Evolutionary conservation across 331 rosid genomes (phyloP).

Genomic region (Ulmus americana): DNA sequence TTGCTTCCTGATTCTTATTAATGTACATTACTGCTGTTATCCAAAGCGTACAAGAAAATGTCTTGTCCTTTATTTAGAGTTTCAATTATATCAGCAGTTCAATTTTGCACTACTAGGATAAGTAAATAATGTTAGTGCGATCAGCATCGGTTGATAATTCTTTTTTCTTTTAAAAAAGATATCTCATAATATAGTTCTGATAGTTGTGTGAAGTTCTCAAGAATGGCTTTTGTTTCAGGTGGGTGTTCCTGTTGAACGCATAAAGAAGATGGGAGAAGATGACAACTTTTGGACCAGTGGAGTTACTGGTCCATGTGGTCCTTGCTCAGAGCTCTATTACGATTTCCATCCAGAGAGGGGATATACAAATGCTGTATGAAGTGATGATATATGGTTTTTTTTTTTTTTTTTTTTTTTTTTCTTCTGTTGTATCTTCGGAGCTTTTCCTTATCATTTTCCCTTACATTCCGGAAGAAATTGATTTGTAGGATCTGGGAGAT

Average conservation of each 20-base stretch:
- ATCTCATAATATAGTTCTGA: neutral
- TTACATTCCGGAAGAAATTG: slow-evolving; percentile 18
- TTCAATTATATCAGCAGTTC: neutral
- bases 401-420: slow-evolving; percentile 2
- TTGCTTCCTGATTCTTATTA: neutral
- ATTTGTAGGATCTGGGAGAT: slow-evolving; percentile 71
- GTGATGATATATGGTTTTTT: neutral
- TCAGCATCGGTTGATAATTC: neutral
- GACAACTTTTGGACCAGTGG: slow-evolving; percentile 97
- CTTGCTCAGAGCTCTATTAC: slow-evolving; percentile 91
- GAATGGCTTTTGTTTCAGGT: slow-evolving; percentile 42
- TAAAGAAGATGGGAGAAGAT: slow-evolving; percentile 83
- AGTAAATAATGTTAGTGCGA: neutral
- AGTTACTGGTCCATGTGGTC: slow-evolving; percentile 85
- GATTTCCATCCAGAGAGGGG: slow-evolving; percentile 89
- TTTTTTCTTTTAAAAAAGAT: neutral
- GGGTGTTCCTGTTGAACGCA: slow-evolving; percentile 73
- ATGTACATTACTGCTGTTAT: neutral
- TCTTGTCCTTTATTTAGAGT: neutral
- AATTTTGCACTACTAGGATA: neutral
- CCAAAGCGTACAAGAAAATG: too few species aligned
- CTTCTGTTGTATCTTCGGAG: neutral
- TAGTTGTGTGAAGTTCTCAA: neutral
- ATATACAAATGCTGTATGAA: slow-evolving; percentile 48
- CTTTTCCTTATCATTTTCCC: neutral